These are phyloP conservation scores for Sabuloglossum arenarium DNA, from an alignment of 495 filamentous ascomycete genomes.

Conservation along the genomic window DNA sequence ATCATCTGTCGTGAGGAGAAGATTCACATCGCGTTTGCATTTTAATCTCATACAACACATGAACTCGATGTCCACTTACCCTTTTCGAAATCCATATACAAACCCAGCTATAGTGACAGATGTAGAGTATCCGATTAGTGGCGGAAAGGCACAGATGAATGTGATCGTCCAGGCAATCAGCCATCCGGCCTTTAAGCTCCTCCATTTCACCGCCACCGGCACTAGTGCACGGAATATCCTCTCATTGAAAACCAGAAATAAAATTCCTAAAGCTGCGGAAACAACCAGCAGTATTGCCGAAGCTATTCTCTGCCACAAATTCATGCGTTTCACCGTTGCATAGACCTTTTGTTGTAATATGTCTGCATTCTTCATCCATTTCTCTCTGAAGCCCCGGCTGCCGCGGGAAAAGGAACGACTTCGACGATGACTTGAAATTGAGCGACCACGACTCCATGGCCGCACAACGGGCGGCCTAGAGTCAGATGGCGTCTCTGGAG, in stretches of 20 bases:
- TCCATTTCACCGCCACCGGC: slow-evolving; percentile 53
- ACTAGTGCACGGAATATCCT: slow-evolving; percentile 50
- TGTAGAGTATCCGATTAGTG: slow-evolving; percentile 75
- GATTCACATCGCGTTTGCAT: background rate
- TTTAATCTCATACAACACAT: slow-evolving; percentile 7
- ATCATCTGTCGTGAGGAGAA: background rate
- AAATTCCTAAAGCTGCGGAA: slow-evolving; percentile 29
- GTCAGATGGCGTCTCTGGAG: slow-evolving; percentile 17
- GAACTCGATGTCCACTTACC: slow-evolving; percentile 24
- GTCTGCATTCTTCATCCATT: slow-evolving; percentile 23
- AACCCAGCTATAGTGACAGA: slow-evolving; percentile 76
- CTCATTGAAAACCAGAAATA: slow-evolving; percentile 57
- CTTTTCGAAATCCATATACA: slow-evolving; percentile 80
- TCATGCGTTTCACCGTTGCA: slow-evolving; percentile 29
- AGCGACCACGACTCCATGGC: background rate
- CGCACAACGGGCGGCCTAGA: background rate
- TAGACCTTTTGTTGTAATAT: slow-evolving; percentile 19
- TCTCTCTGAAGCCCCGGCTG: slow-evolving; percentile 20
- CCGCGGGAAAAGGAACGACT: slow-evolving; percentile 12
- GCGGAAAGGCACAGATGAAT: slow-evolving; percentile 68
- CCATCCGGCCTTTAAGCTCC: slow-evolving; percentile 46
- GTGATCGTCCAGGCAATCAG: slow-evolving; percentile 58
- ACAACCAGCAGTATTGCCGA: slow-evolving; percentile 27
- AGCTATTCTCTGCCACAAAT: slow-evolving; percentile 37
- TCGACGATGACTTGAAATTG: slow-evolving; percentile 2